These are phyloP conservation scores for Pythium brachiatum DNA, from an alignment of 352 stramenopile species.

Conservation along the genomic window DNA sequence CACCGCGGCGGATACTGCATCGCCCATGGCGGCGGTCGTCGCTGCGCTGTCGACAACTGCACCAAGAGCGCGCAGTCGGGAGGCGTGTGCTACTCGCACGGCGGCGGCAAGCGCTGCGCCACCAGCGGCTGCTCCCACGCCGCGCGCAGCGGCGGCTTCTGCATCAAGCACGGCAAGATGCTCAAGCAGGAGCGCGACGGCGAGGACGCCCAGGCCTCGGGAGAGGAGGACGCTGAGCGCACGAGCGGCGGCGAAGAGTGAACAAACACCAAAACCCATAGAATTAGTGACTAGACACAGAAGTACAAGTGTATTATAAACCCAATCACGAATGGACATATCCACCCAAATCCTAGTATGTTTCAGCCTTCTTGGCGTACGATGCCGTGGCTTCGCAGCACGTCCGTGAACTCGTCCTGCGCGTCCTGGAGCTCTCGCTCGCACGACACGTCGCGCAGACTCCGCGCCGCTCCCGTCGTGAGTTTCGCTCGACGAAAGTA, in stretches of 20 bases:
- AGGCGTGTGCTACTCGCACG: constrained; percentile 83
- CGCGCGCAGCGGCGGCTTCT: constrained; percentile 74
- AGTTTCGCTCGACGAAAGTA: constrained; percentile 20
- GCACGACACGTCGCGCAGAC: constrained; percentile 37
- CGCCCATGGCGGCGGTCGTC: constrained; percentile 72
- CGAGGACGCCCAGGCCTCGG: not conserved
- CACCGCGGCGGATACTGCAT: constrained; percentile 83
- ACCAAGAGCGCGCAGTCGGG: constrained; percentile 79
- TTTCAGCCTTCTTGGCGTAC: not conserved
- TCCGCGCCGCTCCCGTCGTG: not conserved
- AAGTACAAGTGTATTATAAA: constrained; percentile 13
- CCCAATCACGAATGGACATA: not conserved
- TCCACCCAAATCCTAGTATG: not conserved
- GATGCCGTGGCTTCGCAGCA: constrained; percentile 14
- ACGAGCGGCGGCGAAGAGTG: constrained; percentile 10
- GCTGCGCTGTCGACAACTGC: constrained; percentile 70
- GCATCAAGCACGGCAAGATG: constrained; percentile 83
- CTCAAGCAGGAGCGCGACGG: constrained; percentile 25
- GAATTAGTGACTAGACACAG: not conserved
- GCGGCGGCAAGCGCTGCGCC: constrained; percentile 78
- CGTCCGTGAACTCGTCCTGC: constrained; percentile 34
- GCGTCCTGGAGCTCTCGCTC: constrained; percentile 40
- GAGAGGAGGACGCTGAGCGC: constrained; percentile 3
- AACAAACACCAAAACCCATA: constrained; percentile 4
- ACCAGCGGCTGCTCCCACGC: constrained; percentile 73